phyloP scores from a whole-genome alignment of 495 filamentous ascomycete genomes.

The Hypoxylon subgilvum region DNA sequence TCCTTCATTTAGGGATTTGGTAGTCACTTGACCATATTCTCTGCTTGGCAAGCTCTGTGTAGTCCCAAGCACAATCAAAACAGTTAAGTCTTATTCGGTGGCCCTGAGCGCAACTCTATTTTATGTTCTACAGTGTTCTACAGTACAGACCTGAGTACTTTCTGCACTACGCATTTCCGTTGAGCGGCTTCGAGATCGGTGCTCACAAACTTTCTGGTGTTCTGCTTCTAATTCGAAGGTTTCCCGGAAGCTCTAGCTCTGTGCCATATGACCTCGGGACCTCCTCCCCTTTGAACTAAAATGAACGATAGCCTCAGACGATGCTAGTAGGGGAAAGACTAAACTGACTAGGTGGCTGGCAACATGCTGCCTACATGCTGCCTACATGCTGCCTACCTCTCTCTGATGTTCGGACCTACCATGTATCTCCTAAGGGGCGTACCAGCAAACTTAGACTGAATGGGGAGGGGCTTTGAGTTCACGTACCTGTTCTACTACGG shows the following conservation, averaged over 20 bases:
- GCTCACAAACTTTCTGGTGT: conserved; percentile 11
- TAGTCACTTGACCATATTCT: neutral
- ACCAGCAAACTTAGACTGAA: conserved; percentile 5
- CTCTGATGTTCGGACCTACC: neutral
- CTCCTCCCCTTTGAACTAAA: conserved; percentile 12
- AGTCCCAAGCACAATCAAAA: neutral
- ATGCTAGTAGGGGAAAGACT: neutral
- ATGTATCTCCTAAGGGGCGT: too few relatives aligned
- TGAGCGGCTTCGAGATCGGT: neutral
- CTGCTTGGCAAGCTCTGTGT: neutral
- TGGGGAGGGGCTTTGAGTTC: conserved; percentile 11
- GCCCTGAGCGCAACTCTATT: conserved; percentile 11
- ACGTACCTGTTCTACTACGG: conserved; percentile 4
- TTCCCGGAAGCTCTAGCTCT: conserved; percentile 1
- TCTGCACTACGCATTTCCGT: neutral
- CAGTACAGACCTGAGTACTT: too few relatives aligned
- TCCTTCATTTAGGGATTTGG: neutral
- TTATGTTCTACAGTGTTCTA: too few relatives aligned
- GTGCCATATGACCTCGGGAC: conserved; percentile 10
- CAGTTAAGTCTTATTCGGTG: neutral
- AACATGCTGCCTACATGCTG: neutral
- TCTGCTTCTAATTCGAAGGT: neutral
- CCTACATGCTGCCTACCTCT: neutral
- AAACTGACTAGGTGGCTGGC: neutral
- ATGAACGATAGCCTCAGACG: conserved; percentile 15